Evolutionary conservation across 768 basidiomycete genomes (phyloP).

Genomic region (Podaxis mareebaensis): DNA sequence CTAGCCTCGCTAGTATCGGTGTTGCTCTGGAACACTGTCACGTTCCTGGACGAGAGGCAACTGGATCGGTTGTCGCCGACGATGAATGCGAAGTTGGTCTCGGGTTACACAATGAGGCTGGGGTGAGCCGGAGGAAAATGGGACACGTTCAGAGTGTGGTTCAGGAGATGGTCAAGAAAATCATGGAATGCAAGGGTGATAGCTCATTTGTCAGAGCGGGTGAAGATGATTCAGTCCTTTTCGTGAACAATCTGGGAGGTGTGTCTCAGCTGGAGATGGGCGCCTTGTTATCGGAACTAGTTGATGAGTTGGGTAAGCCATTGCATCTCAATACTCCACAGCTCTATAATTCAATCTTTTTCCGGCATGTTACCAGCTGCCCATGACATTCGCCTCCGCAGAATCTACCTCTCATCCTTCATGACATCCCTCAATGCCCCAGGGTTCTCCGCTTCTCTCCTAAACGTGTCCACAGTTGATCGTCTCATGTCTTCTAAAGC

Average conservation of each 20-base stretch:
- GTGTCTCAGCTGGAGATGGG: slow-evolving; percentile 53
- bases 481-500: slow-evolving; percentile 4
- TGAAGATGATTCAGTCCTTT: slow-evolving; percentile 47
- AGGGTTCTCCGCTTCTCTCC: slow-evolving; percentile 53
- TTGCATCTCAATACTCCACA: not conserved
- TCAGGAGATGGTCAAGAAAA: slow-evolving; percentile 41
- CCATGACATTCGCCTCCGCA: slow-evolving; percentile 32
- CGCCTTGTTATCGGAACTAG: slow-evolving; percentile 45
- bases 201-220: slow-evolving; percentile 7
- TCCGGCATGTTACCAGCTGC: slow-evolving; percentile 22
- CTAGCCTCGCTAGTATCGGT: slow-evolving; percentile 34
- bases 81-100: slow-evolving; percentile 49
- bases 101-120: slow-evolving; percentile 60
- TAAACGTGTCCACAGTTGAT: slow-evolving; percentile 42
- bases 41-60: slow-evolving; percentile 46
- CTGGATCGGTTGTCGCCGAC: slow-evolving; percentile 19
- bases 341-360: not conserved
- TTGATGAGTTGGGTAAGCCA: slow-evolving; percentile 43
- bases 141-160: slow-evolving; percentile 33
- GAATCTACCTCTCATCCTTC: slow-evolving; percentile 49
- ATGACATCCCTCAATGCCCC: slow-evolving; percentile 67
- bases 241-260: slow-evolving; percentile 59
- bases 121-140: slow-evolving; percentile 35
- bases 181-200: slow-evolving; percentile 28
- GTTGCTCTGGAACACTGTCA: slow-evolving; percentile 57